phyloP scores from a whole-genome alignment of 73 alveolate species.

The Tetrahymena malaccensis region DNA sequence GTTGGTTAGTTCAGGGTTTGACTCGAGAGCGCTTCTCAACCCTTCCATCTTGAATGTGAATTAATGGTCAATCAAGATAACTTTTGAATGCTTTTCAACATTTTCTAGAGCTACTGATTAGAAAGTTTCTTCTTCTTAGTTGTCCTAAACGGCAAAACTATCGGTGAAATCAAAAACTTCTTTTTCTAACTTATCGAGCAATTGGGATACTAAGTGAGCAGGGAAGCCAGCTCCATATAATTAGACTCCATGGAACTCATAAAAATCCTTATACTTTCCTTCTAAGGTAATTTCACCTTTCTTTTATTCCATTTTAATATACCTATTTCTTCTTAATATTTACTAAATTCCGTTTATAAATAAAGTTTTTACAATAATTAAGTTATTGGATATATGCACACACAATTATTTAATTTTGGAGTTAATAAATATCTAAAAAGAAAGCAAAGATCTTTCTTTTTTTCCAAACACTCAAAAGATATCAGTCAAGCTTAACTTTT shows the following conservation, averaged over 20 bases:
- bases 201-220: neutral
- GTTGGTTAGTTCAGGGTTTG: conserved; percentile 34
- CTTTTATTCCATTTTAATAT: neutral
- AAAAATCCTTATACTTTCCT: conserved; percentile 18
- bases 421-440: neutral
- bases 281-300: neutral
- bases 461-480: neutral
- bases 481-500: neutral
- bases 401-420: neutral
- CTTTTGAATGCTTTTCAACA: conserved; percentile 53
- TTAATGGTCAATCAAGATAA: conserved; percentile 85
- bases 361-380: neutral
- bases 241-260: conserved; percentile 32
- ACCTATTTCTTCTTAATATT: neutral
- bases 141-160: conserved; percentile 63
- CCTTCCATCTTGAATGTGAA: conserved; percentile 85
- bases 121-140: conserved; percentile 67
- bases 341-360: neutral
- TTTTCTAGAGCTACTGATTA: conserved; percentile 22
- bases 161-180: conserved; percentile 74
- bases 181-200: conserved; percentile 59
- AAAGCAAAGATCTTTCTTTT: neutral
- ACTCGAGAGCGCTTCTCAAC: conserved; percentile 46
- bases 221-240: conserved; percentile 31
- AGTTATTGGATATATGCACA: neutral